phyloP scores from a whole-genome alignment of 2,329 filamentous ascomycete genomes.

The Phialophora macrospora region DNA sequence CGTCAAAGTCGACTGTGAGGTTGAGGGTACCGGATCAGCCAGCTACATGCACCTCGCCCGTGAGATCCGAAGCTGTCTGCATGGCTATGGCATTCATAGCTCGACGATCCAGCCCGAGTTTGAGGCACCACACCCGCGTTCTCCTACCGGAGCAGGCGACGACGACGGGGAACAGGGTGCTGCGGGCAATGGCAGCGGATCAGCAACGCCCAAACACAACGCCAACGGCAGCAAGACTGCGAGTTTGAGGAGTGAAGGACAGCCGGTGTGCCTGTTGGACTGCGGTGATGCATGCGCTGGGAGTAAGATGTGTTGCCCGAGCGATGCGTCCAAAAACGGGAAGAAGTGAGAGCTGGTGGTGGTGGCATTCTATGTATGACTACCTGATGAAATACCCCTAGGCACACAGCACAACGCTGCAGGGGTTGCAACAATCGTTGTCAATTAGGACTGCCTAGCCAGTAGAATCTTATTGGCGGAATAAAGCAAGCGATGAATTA shows the following conservation, averaged over 20 bases:
- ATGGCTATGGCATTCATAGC: constrained; percentile 94
- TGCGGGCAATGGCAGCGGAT: constrained; percentile 18
- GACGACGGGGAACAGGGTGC: constrained; percentile 25
- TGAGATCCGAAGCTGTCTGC: constrained; percentile 82
- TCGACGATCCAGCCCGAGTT: constrained; percentile 97
- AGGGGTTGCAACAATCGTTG: neutral
- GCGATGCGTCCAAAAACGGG: constrained; percentile 22
- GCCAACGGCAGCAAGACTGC: constrained; percentile 44
- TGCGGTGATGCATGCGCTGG: constrained; percentile 53
- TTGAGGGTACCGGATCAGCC: constrained; percentile 75
- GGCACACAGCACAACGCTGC: neutral
- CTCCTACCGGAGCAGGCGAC: constrained; percentile 23
- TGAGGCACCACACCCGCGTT: constrained; percentile 12
- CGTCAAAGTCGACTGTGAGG: constrained; percentile 87
- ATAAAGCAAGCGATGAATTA: neutral
- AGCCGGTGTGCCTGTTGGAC: constrained; percentile 52
- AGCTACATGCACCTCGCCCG: constrained; percentile 90
- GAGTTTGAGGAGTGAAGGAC: constrained; percentile 47
- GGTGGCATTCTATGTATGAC: neutral
- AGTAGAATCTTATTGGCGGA: neutral
- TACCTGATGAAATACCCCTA: neutral
- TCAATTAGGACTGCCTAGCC: neutral
- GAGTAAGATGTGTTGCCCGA: constrained; percentile 38
- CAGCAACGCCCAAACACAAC: constrained; percentile 17
- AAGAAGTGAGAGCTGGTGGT: constrained; percentile 26